These are phyloP conservation scores for Moniliophthora roreri DNA, from an alignment of 1,284 basidiomycete species.

Conservation along the genomic window DNA sequence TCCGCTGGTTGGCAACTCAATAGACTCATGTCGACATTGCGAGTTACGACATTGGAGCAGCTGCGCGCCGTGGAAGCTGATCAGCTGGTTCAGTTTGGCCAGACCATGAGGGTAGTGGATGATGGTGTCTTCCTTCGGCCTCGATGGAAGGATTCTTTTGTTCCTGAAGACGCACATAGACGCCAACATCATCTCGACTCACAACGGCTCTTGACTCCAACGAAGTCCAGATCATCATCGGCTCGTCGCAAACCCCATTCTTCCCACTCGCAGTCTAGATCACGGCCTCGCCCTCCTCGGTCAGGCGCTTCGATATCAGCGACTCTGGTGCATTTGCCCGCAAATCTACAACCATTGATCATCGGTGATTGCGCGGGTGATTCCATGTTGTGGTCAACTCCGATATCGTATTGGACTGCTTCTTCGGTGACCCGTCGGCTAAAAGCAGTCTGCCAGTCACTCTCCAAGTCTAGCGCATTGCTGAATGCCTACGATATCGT, in stretches of 20 bases:
- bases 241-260: conserved; percentile 18
- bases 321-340: conserved; percentile 19
- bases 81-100: conserved; percentile 50
- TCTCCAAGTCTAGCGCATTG: conserved; percentile 56
- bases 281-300: conserved; percentile 26
- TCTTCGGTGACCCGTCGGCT: conserved; percentile 59
- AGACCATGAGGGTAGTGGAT: conserved; percentile 56
- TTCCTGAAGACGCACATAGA: conserved; percentile 37
- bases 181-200: conserved; percentile 28
- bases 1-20: conserved; percentile 67
- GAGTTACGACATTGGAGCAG: conserved; percentile 54
- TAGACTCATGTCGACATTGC: conserved; percentile 55
- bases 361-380: conserved; percentile 73
- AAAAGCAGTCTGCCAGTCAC: conserved; percentile 69
- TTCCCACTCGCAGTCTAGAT: conserved; percentile 22
- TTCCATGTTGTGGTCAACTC: conserved; percentile 57
- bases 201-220: conserved; percentile 13
- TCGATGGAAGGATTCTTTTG: conserved; percentile 54
- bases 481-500: conserved; percentile 69
- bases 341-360: conserved; percentile 61
- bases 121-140: conserved; percentile 66
- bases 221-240: conserved; percentile 22
- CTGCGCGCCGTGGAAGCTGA: conserved; percentile 56
- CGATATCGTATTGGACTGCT: conserved; percentile 62
- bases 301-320: conserved; percentile 20